Conservation (phyloP, 179 eudicot species). For the Nepenthes alata region DNA sequence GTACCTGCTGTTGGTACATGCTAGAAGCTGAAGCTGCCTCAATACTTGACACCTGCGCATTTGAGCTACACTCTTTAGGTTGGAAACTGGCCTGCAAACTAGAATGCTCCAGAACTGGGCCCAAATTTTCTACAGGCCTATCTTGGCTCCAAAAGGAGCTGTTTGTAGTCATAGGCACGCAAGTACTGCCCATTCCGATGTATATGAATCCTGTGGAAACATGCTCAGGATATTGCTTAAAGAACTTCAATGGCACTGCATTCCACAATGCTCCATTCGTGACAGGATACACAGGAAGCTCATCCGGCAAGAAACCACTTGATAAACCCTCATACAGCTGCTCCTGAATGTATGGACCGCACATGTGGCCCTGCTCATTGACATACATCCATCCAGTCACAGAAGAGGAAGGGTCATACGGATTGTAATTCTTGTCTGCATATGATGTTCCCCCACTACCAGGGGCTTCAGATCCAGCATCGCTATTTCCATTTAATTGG, state of each 20-base stretch:
- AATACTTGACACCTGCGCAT: constrained; percentile 10
- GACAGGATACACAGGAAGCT: constrained; percentile 79
- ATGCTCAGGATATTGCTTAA: constrained; percentile 78
- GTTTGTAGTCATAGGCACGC: constrained; percentile 12
- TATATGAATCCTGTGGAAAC: constrained; percentile 64
- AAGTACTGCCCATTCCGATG: constrained; percentile 16
- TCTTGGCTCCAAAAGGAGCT: constrained; percentile 10
- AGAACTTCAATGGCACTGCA: constrained; percentile 66
- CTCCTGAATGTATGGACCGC: constrained; percentile 85
- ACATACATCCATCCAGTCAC: constrained; percentile 95
- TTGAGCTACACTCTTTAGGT: constrained; percentile 10
- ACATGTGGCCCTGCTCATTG: constrained; percentile 74
- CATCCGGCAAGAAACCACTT: constrained; percentile 75
- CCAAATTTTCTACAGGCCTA: constrained; percentile 3
- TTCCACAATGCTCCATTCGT: constrained; percentile 42
- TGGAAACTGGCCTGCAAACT: constrained; percentile 11
- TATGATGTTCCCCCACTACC: constrained; percentile 21
- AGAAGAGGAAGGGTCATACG: constrained; percentile 17
- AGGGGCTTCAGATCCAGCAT: constrained; percentile 20
- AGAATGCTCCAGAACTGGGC: constrained; percentile 12
- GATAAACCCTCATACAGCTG: constrained; percentile 79
- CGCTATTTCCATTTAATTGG: constrained; percentile 38
- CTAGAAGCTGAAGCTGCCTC: constrained; percentile 17
- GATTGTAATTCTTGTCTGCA: constrained; percentile 14
- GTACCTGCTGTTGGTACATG: constrained; percentile 30